phyloP scores from a whole-genome alignment of 208 protist species.

The Plasmodiophora brassicae region DNA sequence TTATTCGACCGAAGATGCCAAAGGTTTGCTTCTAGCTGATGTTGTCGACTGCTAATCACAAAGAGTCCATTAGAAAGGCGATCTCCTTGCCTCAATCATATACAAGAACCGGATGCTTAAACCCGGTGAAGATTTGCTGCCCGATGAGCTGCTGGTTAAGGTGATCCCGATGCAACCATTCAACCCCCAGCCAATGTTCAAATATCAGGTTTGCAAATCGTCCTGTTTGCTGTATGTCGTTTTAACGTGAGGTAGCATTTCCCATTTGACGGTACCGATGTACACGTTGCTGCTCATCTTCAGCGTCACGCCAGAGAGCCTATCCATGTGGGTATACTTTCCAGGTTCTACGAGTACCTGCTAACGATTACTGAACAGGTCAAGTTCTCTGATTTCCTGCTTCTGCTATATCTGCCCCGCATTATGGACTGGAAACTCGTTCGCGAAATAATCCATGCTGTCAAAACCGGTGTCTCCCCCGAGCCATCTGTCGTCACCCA shows the following conservation, averaged over 20 bases:
- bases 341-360: not conserved
- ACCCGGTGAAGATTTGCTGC: conserved; percentile 1
- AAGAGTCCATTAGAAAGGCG: not conserved
- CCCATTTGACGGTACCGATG: conserved; percentile 12
- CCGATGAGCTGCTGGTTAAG: conserved; percentile 18
- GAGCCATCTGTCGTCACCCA: not conserved
- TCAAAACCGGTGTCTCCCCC: not conserved
- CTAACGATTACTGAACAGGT: not conserved
- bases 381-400: conserved; percentile 25
- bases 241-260: not conserved
- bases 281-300: not conserved
- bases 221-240: not conserved
- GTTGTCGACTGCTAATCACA: not conserved
- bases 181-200: conserved; percentile 16
- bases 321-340: not conserved
- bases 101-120: not conserved
- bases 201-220: not conserved
- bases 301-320: not conserved
- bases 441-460: not conserved
- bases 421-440: not conserved
- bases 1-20: not conserved
- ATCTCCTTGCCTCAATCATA: not conserved
- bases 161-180: not conserved
- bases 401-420: not conserved
- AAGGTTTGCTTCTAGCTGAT: not conserved